Conservation (phyloP, 805 yeast species). For the Nakazawaea ishiwadae region DNA sequence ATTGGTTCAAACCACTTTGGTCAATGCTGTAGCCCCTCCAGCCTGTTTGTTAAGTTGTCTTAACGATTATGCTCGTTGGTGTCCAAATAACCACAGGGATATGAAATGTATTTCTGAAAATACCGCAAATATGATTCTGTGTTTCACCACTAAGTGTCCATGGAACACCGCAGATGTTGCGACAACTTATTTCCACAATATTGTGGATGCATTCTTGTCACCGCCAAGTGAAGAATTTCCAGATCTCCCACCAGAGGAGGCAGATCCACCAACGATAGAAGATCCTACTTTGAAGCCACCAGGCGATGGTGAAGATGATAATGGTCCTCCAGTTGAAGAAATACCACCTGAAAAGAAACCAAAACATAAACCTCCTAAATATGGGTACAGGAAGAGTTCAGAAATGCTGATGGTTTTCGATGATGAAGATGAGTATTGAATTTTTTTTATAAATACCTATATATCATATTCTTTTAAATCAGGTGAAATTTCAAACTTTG, state of each 20-base stretch:
- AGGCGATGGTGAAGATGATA: too few relatives aligned
- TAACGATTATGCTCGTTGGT: slow-evolving; percentile 30
- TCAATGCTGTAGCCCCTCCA: slow-evolving; percentile 50
- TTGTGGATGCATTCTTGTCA: slow-evolving; percentile 18
- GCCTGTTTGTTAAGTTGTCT: slow-evolving; percentile 45
- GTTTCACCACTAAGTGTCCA: slow-evolving; percentile 22
- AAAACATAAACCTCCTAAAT: slow-evolving; percentile 11
- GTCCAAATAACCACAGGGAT: slow-evolving; percentile 30
- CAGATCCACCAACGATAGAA: not conserved
- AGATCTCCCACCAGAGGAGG: not conserved
- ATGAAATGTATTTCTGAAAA: slow-evolving; percentile 35
- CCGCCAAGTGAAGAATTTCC: not conserved
- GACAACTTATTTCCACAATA: slow-evolving; percentile 44
- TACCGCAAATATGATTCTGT: slow-evolving; percentile 34
- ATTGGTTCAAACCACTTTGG: too few relatives aligned
- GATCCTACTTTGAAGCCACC: too few relatives aligned
- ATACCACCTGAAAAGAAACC: not conserved
- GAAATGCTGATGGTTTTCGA: too few relatives aligned
- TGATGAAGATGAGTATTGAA: too few relatives aligned
- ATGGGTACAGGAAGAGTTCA: slow-evolving; percentile 8
- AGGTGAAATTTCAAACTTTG: slow-evolving; percentile 31
- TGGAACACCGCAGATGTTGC: slow-evolving; percentile 20
- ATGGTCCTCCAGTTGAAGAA: not conserved
- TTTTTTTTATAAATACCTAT: too few relatives aligned
- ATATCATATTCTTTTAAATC: slow-evolving; percentile 16